These are phyloP conservation scores for Leccinellum luteum DNA, from an alignment of 768 basidiomycete species.

Conservation along the genomic window DNA sequence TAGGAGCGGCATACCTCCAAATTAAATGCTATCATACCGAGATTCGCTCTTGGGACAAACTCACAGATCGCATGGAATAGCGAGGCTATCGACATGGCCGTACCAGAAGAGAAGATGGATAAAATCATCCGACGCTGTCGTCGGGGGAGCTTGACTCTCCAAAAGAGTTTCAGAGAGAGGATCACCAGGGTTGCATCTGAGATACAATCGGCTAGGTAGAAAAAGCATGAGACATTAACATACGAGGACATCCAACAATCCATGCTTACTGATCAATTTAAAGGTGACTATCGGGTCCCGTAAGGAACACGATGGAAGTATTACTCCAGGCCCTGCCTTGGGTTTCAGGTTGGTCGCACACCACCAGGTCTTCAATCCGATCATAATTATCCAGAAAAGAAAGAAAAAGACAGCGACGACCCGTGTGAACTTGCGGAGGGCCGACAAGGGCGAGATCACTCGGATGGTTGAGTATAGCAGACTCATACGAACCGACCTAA, in stretches of 20 bases:
- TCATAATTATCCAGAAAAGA: neutral
- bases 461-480: neutral
- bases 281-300: neutral
- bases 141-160: slow-evolving; percentile 13
- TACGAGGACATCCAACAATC: neutral
- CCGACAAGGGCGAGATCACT: neutral
- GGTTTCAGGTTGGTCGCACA: neutral
- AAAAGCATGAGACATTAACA: neutral
- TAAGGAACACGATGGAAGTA: neutral
- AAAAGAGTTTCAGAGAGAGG: slow-evolving; percentile 3
- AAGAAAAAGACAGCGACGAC: neutral
- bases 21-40: neutral
- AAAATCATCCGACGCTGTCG: slow-evolving; percentile 19
- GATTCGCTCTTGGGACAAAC: neutral
- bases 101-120: slow-evolving; percentile 9
- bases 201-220: neutral
- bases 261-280: neutral
- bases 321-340: neutral
- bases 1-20: neutral
- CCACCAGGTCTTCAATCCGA: slow-evolving; percentile 1
- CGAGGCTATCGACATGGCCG: slow-evolving; percentile 4
- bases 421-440: neutral
- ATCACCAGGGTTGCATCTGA: too few species aligned
- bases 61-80: neutral
- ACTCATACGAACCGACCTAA: neutral